These are phyloP conservation scores for Graphilbum fragrans DNA, from an alignment of 2,329 filamentous ascomycete genomes.

Conservation along the genomic window DNA sequence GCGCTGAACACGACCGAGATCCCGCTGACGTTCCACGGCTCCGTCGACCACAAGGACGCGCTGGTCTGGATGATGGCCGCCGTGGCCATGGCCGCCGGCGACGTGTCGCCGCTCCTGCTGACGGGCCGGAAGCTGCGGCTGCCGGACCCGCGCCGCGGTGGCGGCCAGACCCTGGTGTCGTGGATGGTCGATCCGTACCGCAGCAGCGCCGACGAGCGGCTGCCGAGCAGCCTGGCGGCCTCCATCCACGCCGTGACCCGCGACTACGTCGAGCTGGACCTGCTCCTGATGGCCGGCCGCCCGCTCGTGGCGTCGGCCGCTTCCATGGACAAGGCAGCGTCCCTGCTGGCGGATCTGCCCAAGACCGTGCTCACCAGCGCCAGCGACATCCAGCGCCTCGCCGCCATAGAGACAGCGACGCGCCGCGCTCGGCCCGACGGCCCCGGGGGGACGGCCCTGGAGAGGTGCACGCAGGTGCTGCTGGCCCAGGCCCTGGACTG, in stretches of 20 bases:
- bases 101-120: constrained; percentile 8
- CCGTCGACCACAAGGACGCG: constrained; percentile 5
- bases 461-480: constrained; percentile 1
- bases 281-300: constrained; percentile 7
- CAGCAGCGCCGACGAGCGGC: constrained; percentile 3
- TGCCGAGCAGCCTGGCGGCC: not conserved
- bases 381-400: not conserved
- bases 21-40: constrained; percentile 10
- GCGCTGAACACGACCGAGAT: constrained; percentile 13
- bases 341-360: not conserved
- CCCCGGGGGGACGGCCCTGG: not conserved
- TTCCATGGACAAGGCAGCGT: not conserved
- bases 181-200: not conserved
- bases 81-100: constrained; percentile 10
- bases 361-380: not conserved
- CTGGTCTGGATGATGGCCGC: constrained; percentile 11
- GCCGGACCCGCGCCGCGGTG: not conserved
- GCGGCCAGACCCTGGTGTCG: constrained; percentile 2
- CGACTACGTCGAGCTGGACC: constrained; percentile 13
- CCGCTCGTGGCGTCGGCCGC: constrained; percentile 1
- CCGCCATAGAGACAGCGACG: not conserved
- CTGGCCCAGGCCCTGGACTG: constrained; percentile 10
- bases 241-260: constrained; percentile 8
- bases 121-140: not conserved
- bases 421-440: not conserved